Conservation (phyloP, 768 basidiomycete species). For the Sarcodon aspratus region DNA sequence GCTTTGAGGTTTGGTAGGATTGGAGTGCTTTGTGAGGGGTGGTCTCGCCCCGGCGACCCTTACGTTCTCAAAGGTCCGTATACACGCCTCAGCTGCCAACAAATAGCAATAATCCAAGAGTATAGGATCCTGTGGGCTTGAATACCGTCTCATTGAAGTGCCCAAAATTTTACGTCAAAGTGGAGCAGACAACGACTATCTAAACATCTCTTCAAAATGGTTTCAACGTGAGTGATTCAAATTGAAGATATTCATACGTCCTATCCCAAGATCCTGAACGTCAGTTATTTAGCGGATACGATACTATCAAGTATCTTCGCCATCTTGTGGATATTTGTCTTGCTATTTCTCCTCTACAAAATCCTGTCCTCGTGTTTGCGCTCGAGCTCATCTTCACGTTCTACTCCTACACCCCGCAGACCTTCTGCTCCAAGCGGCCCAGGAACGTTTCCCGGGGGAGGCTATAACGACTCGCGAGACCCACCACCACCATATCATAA, state of each 20-base stretch:
- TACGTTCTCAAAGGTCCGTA: conserved; percentile 72
- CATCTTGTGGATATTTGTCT: conserved; percentile 41
- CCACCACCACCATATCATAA: conserved; percentile 49
- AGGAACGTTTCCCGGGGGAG: conserved; percentile 41
- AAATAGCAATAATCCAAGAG: no score
- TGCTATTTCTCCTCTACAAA: conserved; percentile 44
- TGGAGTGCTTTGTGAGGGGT: conserved; percentile 87
- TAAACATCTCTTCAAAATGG: conserved; percentile 7
- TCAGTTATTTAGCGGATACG: conserved; percentile 29
- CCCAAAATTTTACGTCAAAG: conserved; percentile 23
- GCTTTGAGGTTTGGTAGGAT: conserved; percentile 75
- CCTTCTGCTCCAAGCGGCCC: conserved; percentile 14
- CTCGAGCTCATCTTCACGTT: conserved; percentile 19
- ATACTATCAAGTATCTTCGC: conserved; percentile 38
- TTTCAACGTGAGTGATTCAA: conserved; percentile 3
- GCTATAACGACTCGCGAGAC: conserved; percentile 23
- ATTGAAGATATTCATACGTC: no score
- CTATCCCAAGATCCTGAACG: no score
- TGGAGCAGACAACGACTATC: conserved; percentile 7
- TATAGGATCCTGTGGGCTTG: conserved; percentile 76
- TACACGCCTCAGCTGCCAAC: not conserved
- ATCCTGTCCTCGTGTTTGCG: conserved; percentile 44
- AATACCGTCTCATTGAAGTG: conserved; percentile 71
- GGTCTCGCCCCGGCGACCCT: conserved; percentile 70
- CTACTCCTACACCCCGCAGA: conserved; percentile 16